Base-by-base conservation (phyloP, 2,329 filamentous ascomycete genomes). In the Zasmidium citrigriseum region DNA sequence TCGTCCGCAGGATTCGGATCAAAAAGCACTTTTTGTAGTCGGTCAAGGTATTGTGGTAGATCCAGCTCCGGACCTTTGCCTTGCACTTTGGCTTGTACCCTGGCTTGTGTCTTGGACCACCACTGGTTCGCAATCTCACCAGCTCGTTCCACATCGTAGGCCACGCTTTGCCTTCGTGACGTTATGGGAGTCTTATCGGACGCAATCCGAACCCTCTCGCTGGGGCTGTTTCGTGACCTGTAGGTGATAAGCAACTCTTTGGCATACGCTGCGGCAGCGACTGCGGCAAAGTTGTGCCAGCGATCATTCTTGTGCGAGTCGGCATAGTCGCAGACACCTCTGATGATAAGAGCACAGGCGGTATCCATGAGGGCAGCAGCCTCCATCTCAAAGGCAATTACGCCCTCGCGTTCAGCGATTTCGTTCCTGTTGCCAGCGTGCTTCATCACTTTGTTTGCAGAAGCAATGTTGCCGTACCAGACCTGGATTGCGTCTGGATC, bases 331-430 rank as follows among this genome's bases (percentile, higher is more conserved):
- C 56, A 68, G 11, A 68, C 60, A 3, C 67, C 65, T 0, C 65
- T 52, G n/a, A 68, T 61, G 14, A 68, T 59, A 2, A 68, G 38
- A 46, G 58, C 67, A 7, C 53, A 57, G 46, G 66, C 63, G 14
- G 52, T 55, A 50, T 67, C 52, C 57, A 62, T 64, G 16, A 68
- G 27, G 3, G 59, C 64, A 11, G 67, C 67, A 5, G 66, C 65
- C 21, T 68, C 64, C 67, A 67, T 68, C 58, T 68, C 67, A 46
- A 68, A 66, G 46, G 63, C 64, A 3, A 69, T 27, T 3, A 58
- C 50, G 9, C 51, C 55, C 16, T 48, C 27, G 24, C 55, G n/a
- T 16, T 41, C 41, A 2, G 48, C 50, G 24, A 64, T 49, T 9
- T 45, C 27, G 18, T 58, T 51, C 2, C 56, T 20, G n/a, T 49